Evolutionary conservation across 768 basidiomycete species (phyloP).

Genomic region (Termitomyces sp.): DNA sequence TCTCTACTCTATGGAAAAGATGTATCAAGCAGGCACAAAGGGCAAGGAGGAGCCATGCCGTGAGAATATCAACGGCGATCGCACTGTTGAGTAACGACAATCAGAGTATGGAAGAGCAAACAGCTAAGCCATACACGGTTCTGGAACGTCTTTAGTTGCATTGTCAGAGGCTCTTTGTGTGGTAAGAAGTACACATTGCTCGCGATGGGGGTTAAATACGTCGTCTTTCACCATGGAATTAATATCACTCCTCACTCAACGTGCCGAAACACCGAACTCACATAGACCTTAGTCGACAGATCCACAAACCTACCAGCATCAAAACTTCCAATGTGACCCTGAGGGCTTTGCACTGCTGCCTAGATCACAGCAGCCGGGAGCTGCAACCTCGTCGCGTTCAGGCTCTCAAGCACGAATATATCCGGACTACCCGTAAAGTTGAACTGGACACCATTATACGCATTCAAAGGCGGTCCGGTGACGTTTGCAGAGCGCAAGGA

Average conservation of each 20-base stretch:
- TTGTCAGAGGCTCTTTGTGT: slow-evolving; percentile 24
- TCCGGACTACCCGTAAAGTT: slow-evolving; percentile 33
- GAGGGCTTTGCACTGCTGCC: slow-evolving; percentile 31
- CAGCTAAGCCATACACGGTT: slow-evolving; percentile 41
- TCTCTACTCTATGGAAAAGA: slow-evolving; percentile 38
- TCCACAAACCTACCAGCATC: slow-evolving; percentile 27
- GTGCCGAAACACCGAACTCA: slow-evolving; percentile 21
- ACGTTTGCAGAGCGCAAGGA: slow-evolving; percentile 36
- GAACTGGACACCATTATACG: slow-evolving; percentile 53
- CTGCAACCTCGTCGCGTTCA: slow-evolving; percentile 39
- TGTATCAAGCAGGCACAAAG: slow-evolving; percentile 38
- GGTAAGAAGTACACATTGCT: slow-evolving; percentile 45
- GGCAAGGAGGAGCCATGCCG: slow-evolving; percentile 35
- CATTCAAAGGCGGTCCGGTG: slow-evolving; percentile 36
- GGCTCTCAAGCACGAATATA: slow-evolving; percentile 30
- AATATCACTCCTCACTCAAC: not conserved
- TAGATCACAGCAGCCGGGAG: slow-evolving; percentile 49
- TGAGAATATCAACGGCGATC: no score
- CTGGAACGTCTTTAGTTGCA: slow-evolving; percentile 37
- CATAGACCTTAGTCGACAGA: slow-evolving; percentile 40
- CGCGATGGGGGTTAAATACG: slow-evolving; percentile 41
- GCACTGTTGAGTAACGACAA: slow-evolving; percentile 20
- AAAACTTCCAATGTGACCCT: slow-evolving; percentile 34
- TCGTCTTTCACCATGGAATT: slow-evolving; percentile 26
- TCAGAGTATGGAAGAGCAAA: not conserved